phyloP scores from a whole-genome alignment of 2,329 filamentous ascomycete species.

The Coleophoma cylindrospora region DNA sequence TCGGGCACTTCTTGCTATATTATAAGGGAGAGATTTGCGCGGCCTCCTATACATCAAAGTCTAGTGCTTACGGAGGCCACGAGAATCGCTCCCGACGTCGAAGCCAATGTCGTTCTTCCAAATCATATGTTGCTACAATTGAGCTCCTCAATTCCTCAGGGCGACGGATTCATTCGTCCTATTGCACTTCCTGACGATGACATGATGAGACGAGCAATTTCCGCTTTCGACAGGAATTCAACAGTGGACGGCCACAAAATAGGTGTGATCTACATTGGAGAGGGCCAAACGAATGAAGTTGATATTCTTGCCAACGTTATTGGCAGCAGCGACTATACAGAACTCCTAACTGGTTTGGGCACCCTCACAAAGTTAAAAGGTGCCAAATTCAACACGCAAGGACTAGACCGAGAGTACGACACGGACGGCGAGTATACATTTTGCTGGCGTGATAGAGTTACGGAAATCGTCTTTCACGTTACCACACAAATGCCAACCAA shows the following conservation, averaged over 20 bases:
- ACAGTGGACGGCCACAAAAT: slow-evolving; percentile 95
- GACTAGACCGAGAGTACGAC: slow-evolving; percentile 73
- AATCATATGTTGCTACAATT: slow-evolving; percentile 70
- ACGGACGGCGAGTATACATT: slow-evolving; percentile 83
- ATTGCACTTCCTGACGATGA: slow-evolving; percentile 68
- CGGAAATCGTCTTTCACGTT: slow-evolving; percentile 93
- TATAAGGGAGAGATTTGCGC: slow-evolving; percentile 53
- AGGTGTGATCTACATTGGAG: slow-evolving; percentile 87
- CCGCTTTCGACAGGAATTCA: slow-evolving; percentile 78
- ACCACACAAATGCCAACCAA: slow-evolving; percentile 97
- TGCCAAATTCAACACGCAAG: slow-evolving; percentile 88
- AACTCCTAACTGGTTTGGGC: slow-evolving; percentile 78
- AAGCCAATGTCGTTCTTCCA: slow-evolving; percentile 60
- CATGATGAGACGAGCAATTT: slow-evolving; percentile 57
- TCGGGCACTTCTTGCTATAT: slow-evolving; percentile 54
- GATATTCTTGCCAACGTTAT: slow-evolving; percentile 84
- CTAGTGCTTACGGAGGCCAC: slow-evolving; percentile 41
- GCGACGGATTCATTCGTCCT: slow-evolving; percentile 55
- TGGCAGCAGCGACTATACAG: slow-evolving; percentile 82
- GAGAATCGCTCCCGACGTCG: slow-evolving; percentile 44
- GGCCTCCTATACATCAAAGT: slow-evolving; percentile 52
- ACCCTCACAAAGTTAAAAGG: slow-evolving; percentile 76
- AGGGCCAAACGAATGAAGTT: slow-evolving; percentile 74
- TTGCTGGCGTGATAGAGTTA: slow-evolving; percentile 91
- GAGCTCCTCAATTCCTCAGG: slow-evolving; percentile 57